Evolutionary conservation across 768 basidiomycete species (phyloP), one percentile per base, ranked within the genome.

Genomic region (Lactarius evosmus): DNA sequence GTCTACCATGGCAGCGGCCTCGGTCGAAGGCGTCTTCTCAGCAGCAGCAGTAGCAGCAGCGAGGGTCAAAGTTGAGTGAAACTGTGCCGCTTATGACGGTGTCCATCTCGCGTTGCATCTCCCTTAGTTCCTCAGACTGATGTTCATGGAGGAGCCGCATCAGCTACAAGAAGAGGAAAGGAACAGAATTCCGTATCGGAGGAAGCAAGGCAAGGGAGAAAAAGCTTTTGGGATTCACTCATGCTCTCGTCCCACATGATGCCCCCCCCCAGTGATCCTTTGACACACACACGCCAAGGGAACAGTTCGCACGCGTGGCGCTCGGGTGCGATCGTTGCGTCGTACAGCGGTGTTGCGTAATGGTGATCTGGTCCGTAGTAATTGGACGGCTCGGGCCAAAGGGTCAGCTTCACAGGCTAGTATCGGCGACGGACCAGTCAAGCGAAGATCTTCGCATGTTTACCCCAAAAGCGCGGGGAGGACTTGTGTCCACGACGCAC

Each of bases 381-480:
- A 30, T 62, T 49, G 44, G 52, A 61, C 1, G 64, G 64, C 7
- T 65, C 64, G 22, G 62, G n/a, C 64, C 64, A 65, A 8, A 54
- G 54, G 22, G 64, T 56, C 12, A 64, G 53, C 63, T 64, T n/a
- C 22, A 3, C 3, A 9, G 8, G 40, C 16, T 25, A n/a, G 11
- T 16, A 30, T 54, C 58, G 40, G 22, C 19, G 6, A 33, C 32
- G 9, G 22, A 4, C 12, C 17, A 38, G 7, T 29, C 5, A 30
- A 14, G 29, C 33, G 27, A n/a, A 61, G 6, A 7, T 4, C 2
- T 36, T 29, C 16, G 7, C 2, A 22, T 27, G 25, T 19, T 50
- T 62, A 19, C 61, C 61, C 61, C 22, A 56, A 30, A 50, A 62
- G 54, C 7, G 61, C 61, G 14, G 25, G 46, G 32, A 50, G 61